These are phyloP conservation scores for Sugiyamaella castrensis DNA, from an alignment of 1,139 yeast genomes.

Conservation along the genomic window DNA sequence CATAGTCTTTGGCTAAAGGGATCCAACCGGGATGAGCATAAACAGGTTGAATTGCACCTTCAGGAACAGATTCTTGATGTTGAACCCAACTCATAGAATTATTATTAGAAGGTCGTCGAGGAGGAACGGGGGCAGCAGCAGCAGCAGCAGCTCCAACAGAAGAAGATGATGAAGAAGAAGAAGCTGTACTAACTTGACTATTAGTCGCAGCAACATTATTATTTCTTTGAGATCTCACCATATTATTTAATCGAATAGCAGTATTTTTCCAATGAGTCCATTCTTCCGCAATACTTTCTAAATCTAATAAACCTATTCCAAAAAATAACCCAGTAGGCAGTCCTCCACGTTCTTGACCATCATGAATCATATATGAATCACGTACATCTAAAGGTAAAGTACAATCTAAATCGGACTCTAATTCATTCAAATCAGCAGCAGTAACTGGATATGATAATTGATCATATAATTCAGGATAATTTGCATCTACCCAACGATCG, in stretches of 20 bases:
- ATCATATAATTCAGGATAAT: slow-evolving; percentile 77
- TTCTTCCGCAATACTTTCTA: slow-evolving; percentile 69
- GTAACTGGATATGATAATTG: slow-evolving; percentile 69
- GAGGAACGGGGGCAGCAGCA: slow-evolving; percentile 12
- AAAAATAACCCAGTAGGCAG: slow-evolving; percentile 70
- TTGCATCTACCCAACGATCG: slow-evolving; percentile 69
- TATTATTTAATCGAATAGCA: slow-evolving; percentile 40
- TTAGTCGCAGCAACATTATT: slow-evolving; percentile 10
- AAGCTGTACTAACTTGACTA: neutral
- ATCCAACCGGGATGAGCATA: slow-evolving; percentile 91
- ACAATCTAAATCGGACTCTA: slow-evolving; percentile 67
- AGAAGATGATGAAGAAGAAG: slow-evolving; percentile 4
- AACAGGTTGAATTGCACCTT: slow-evolving; percentile 61
- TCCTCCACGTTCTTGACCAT: slow-evolving; percentile 78
- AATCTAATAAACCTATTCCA: slow-evolving; percentile 67
- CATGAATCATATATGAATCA: slow-evolving; percentile 71
- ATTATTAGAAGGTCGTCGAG: slow-evolving; percentile 10
- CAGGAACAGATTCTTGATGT: slow-evolving; percentile 70
- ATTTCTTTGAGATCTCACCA: slow-evolving; percentile 20
- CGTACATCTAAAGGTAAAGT: slow-evolving; percentile 71
- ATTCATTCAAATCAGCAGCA: slow-evolving; percentile 69
- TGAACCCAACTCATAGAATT: slow-evolving; percentile 32
- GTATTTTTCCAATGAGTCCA: slow-evolving; percentile 72
- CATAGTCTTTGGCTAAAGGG: slow-evolving; percentile 80
- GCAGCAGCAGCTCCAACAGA: slow-evolving; percentile 12